Evolutionary conservation across 495 filamentous ascomycete genomes (phyloP).

Genomic region (Apodospora peruviana): DNA sequence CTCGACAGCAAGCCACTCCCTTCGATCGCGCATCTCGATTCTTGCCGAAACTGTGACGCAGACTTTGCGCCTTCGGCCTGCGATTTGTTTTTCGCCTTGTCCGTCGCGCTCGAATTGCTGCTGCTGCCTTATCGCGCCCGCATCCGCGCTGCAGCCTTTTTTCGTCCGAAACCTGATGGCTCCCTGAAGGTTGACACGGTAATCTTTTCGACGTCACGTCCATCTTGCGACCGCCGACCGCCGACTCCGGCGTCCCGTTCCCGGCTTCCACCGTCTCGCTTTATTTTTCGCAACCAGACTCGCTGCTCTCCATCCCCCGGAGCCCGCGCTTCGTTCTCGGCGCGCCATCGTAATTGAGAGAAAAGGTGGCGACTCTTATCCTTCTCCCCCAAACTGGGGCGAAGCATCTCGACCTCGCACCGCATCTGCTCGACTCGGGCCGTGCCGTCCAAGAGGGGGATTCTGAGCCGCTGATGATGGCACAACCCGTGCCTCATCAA

Average conservation of each 20-base stretch:
- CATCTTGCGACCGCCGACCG: constrained; percentile 4
- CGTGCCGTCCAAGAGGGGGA: constrained; percentile 31
- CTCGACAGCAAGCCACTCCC: not conserved
- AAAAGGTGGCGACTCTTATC: constrained; percentile 43
- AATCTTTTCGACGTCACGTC: constrained; percentile 16
- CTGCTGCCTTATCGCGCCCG: constrained; percentile 1
- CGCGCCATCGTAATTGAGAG: constrained; percentile 24
- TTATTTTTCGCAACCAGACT: not conserved
- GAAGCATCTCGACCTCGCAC: constrained; percentile 38
- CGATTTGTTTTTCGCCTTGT: not conserved
- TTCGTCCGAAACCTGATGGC: constrained; percentile 13
- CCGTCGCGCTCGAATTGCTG: not conserved
- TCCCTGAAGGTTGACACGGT: constrained; percentile 1
- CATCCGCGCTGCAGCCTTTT: not conserved
- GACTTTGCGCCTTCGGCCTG: not conserved
- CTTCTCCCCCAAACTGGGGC: constrained; percentile 36
- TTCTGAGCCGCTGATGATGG: constrained; percentile 61
- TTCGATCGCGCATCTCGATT: not conserved
- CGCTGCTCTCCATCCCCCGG: not conserved
- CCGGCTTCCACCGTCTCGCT: not conserved
- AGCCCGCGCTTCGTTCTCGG: constrained; percentile 21
- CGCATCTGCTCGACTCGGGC: constrained; percentile 30
- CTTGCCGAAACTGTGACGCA: no score
- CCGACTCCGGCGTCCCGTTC: not conserved
- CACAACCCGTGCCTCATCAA: constrained; percentile 76